phyloP scores from a whole-genome alignment of 768 basidiomycete species.

The Kwoniella shandongensis region DNA sequence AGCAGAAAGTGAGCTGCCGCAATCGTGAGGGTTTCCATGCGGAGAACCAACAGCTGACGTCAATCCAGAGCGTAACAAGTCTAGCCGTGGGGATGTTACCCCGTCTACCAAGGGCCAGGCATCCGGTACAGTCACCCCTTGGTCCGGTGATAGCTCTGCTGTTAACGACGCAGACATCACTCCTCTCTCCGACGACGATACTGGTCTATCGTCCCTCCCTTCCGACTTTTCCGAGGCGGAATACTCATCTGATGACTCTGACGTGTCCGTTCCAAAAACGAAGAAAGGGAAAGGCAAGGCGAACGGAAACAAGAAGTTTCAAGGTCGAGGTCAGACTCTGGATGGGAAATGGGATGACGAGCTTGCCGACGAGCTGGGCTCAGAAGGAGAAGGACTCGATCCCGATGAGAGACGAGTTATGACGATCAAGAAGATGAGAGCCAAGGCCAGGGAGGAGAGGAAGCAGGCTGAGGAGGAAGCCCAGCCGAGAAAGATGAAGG shows the following conservation, averaged over 20 bases:
- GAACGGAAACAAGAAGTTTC: slow-evolving; percentile 5
- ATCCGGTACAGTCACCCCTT: slow-evolving; percentile 13
- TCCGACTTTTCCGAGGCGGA: slow-evolving; percentile 16
- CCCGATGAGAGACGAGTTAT: slow-evolving; percentile 11
- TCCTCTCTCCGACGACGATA: slow-evolving; percentile 16
- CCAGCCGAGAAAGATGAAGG: slow-evolving; percentile 34
- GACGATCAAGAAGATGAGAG: slow-evolving; percentile 19
- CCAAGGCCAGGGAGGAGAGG: slow-evolving; percentile 43
- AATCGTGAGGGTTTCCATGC: too few relatives aligned
- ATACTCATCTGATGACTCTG: slow-evolving; percentile 9
- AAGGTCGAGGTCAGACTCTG: slow-evolving; percentile 11
- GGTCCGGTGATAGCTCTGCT: slow-evolving; percentile 4
- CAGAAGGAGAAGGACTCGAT: slow-evolving; percentile 22
- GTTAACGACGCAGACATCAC: slow-evolving; percentile 11
- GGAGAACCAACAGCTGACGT: slow-evolving; percentile 10
- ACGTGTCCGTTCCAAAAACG: slow-evolving; percentile 7
- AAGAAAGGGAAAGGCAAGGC: slow-evolving; percentile 16
- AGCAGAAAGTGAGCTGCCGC: slow-evolving; percentile 25
- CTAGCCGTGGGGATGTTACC: neutral
- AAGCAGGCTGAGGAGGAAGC: slow-evolving; percentile 32
- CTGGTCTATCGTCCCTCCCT: slow-evolving; percentile 11
- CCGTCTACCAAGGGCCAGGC: slow-evolving; percentile 11
- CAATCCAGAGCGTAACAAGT: slow-evolving; percentile 8
- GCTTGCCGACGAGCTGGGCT: slow-evolving; percentile 11
- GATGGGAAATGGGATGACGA: slow-evolving; percentile 16